These are phyloP conservation scores for Amylocarpus encephaloides DNA, from an alignment of 2,329 filamentous ascomycete species.

Conservation along the genomic window DNA sequence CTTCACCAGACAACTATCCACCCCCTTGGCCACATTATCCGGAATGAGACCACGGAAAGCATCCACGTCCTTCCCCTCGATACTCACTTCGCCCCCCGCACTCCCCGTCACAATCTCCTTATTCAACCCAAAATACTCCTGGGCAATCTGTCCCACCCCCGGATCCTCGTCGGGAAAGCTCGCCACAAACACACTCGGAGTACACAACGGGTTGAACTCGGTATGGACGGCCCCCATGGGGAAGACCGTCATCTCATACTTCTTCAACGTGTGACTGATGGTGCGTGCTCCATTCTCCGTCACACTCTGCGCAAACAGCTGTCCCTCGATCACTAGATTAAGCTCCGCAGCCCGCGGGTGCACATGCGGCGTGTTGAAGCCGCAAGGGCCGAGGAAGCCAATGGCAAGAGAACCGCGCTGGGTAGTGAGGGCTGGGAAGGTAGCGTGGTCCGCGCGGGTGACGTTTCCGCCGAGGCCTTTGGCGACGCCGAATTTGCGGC, in stretches of 20 bases:
- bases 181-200: constrained; percentile 43
- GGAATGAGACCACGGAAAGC: constrained; percentile 31
- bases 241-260: constrained; percentile 47
- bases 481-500: constrained; percentile 21
- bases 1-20: constrained; percentile 39
- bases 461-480: constrained; percentile 40
- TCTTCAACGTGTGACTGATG: constrained; percentile 35
- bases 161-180: constrained; percentile 34
- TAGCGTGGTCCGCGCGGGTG: constrained; percentile 46
- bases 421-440: constrained; percentile 48
- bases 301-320: constrained; percentile 44
- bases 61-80: constrained; percentile 31
- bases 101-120: constrained; percentile 31
- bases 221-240: constrained; percentile 48
- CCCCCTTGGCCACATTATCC: constrained; percentile 37
- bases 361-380: constrained; percentile 50
- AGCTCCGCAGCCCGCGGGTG: constrained; percentile 49
- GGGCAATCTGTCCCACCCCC: constrained; percentile 32
- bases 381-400: constrained; percentile 45
- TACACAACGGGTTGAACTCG: constrained; percentile 50
- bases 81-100: constrained; percentile 22
- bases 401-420: constrained; percentile 44
- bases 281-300: constrained; percentile 44
- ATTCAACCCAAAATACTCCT: constrained; percentile 34
- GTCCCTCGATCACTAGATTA: constrained; percentile 43